phyloP scores from a whole-genome alignment of 768 basidiomycete species.

The Tricholoma saponaceum region DNA sequence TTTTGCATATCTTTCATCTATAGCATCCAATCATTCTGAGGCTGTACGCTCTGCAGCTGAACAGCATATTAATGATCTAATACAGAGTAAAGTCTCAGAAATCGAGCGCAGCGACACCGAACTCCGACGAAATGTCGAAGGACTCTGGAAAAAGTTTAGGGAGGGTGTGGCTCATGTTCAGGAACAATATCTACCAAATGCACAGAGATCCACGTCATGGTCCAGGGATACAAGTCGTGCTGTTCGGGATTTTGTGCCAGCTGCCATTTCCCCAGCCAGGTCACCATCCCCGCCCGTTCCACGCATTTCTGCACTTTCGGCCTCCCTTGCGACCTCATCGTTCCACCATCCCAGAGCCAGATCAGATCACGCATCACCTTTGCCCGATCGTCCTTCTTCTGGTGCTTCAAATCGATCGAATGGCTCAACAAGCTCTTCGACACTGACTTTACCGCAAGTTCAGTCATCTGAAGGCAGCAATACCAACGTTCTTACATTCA shows the following conservation, averaged over 20 bases:
- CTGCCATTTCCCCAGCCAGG: constrained; percentile 32
- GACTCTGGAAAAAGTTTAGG: constrained; percentile 58
- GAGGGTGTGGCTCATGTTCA: constrained; percentile 42
- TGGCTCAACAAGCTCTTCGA: constrained; percentile 26
- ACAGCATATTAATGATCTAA: constrained; percentile 48
- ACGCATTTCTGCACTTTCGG: constrained; percentile 60
- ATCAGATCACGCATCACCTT: constrained; percentile 15
- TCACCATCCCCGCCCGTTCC: constrained; percentile 33
- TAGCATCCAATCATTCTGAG: constrained; percentile 54
- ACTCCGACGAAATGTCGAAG: constrained; percentile 55
- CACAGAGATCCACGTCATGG: constrained; percentile 9
- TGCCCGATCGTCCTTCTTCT: constrained; percentile 11
- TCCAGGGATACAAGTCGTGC: constrained; percentile 21
- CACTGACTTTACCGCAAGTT: constrained; percentile 24
- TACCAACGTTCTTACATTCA: constrained; percentile 37
- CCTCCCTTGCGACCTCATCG: constrained; percentile 57
- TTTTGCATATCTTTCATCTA: constrained; percentile 58
- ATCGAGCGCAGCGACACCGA: constrained; percentile 51
- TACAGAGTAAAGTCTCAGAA: constrained; percentile 50
- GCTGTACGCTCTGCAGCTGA: constrained; percentile 54
- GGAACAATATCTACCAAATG: constrained; percentile 24
- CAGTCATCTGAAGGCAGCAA: constrained; percentile 26
- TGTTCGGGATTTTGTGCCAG: constrained; percentile 58
- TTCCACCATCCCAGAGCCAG: constrained; percentile 49
- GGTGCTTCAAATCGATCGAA: constrained; percentile 17